Evolutionary conservation across 176 grass and related monocot species (phyloP).

Genomic region (Coix lacrymajobi): DNA sequence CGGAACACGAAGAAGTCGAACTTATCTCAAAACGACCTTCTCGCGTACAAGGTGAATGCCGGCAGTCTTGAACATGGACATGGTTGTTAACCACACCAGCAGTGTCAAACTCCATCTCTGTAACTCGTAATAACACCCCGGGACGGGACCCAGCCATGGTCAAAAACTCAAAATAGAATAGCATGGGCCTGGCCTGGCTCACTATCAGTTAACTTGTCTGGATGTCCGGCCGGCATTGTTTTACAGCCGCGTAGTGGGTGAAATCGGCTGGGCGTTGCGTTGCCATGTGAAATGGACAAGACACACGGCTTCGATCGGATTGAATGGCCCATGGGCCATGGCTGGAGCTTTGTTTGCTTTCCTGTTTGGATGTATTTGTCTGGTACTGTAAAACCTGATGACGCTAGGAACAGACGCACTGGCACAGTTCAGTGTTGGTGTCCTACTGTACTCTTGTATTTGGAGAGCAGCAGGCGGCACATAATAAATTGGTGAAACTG

Average conservation of each 20-base stretch:
- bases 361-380: background rate
- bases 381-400: background rate
- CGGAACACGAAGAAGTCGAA: too few relatives aligned
- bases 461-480: background rate
- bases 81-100: too few relatives aligned
- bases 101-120: too few relatives aligned
- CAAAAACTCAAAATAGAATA: too few relatives aligned
- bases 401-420: background rate
- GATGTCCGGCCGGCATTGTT: background rate
- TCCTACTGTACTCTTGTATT: constrained; percentile 1
- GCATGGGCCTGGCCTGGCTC: too few relatives aligned
- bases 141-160: too few relatives aligned
- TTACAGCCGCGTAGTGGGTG: background rate
- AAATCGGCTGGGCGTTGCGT: background rate
- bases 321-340: constrained; percentile 14
- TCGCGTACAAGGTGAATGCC: too few relatives aligned
- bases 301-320: background rate
- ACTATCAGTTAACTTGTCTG: too few relatives aligned
- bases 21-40: too few relatives aligned
- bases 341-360: background rate
- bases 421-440: background rate
- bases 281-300: background rate
- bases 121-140: too few relatives aligned
- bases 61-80: too few relatives aligned
- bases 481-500: background rate